phyloP scores from a whole-genome alignment of 2,329 filamentous ascomycete species.

The Fusarium veterinarium region DNA sequence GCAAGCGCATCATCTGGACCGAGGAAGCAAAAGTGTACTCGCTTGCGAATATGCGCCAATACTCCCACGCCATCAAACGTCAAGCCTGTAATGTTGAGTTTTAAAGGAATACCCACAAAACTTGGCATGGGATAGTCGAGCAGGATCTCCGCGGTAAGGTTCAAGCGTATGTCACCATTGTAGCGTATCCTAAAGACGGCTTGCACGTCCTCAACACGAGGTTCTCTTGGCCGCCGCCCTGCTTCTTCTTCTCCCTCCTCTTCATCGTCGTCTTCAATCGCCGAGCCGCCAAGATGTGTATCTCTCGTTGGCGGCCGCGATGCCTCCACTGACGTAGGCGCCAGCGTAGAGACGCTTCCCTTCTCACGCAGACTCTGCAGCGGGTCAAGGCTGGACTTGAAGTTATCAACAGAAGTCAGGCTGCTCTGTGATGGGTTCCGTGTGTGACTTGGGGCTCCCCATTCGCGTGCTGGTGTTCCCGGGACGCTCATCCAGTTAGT shows the following conservation, averaged over 20 bases:
- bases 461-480: slow-evolving; percentile 24
- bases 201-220: slow-evolving; percentile 86
- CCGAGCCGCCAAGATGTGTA: slow-evolving; percentile 51
- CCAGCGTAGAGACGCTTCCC: slow-evolving; percentile 71
- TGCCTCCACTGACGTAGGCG: slow-evolving; percentile 63
- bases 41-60: slow-evolving; percentile 87
- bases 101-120: slow-evolving; percentile 94
- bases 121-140: slow-evolving; percentile 99
- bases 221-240: slow-evolving; percentile 64
- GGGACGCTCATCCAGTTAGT: slow-evolving; percentile 51
- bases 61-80: slow-evolving; percentile 96
- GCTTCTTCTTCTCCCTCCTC: slow-evolving; percentile 46
- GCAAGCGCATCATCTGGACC: slow-evolving; percentile 90
- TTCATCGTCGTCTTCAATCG: slow-evolving; percentile 54
- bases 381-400: slow-evolving; percentile 51
- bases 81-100: slow-evolving; percentile 93
- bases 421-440: slow-evolving; percentile 61
- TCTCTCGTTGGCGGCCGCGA: slow-evolving; percentile 71
- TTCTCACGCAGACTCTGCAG: slow-evolving; percentile 65
- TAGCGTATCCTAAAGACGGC: slow-evolving; percentile 93
- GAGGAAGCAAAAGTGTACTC: slow-evolving; percentile 93
- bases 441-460: slow-evolving; percentile 48
- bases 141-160: slow-evolving; percentile 92
- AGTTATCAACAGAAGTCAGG: slow-evolving; percentile 58
- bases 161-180: slow-evolving; percentile 85